A percentile compares a stretch with the other conserved stretches of the same genome.
Conservation (phyloP, 345 rosid species). For the Luvunga scandens region DNA sequence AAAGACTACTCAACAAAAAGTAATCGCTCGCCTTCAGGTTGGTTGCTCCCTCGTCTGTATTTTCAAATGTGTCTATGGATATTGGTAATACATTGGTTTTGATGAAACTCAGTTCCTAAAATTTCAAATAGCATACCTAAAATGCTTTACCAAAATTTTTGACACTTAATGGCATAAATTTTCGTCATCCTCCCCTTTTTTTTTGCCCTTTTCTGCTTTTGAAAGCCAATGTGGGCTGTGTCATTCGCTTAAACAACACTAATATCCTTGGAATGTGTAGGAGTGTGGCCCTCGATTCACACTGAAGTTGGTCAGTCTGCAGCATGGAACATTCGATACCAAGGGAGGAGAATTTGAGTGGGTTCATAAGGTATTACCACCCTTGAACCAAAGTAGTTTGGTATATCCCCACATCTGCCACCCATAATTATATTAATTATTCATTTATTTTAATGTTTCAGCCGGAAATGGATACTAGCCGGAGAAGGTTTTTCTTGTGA, state of each 20-base stretch:
- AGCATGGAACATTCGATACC: constrained; percentile 89
- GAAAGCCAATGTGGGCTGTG: background rate
- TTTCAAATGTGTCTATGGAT: background rate
- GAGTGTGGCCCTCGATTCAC: constrained; percentile 95
- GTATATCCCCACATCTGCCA: background rate
- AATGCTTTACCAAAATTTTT: background rate
- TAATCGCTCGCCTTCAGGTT: constrained; percentile 84
- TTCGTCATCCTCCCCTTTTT: background rate
- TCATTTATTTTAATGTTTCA: constrained; percentile 19
- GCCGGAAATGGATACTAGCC: constrained; percentile 97
- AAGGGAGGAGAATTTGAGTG: constrained; percentile 88
- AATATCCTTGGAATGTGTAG: constrained; percentile 29
- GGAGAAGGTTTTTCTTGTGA: constrained; percentile 93
- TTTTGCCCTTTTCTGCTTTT: too few species aligned
- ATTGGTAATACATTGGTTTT: background rate
- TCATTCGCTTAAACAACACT: background rate
- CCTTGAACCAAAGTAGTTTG: constrained; percentile 5
- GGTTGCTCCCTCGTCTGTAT: constrained; percentile 6
- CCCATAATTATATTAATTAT: background rate
- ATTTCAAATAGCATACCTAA: background rate
- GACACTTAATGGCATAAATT: background rate
- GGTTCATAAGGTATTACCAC: constrained; percentile 81
- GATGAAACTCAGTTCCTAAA: background rate
- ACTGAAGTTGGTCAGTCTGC: constrained; percentile 70
- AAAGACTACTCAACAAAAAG: constrained; percentile 42